These are phyloP conservation scores for Aspergillus japonicus DNA, from an alignment of 2,329 filamentous ascomycete species.

Conservation along the genomic window DNA sequence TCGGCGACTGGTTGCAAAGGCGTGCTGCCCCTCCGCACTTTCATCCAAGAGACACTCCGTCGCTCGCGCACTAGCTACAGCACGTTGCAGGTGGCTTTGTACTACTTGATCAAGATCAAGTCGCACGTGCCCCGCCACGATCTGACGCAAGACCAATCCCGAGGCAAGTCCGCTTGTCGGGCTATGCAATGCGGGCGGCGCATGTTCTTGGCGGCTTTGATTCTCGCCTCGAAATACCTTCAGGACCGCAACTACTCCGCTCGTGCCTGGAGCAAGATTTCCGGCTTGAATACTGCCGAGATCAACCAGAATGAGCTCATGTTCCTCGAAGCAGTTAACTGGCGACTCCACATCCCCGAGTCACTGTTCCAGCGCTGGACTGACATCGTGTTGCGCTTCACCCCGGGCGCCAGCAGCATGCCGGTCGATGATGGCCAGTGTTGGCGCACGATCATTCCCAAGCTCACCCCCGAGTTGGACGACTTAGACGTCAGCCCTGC, in stretches of 20 bases:
- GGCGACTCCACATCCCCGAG: constrained; percentile 92
- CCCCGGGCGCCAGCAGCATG: constrained; percentile 55
- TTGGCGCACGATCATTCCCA: constrained; percentile 52
- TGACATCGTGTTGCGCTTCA: constrained; percentile 83
- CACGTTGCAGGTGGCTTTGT: constrained; percentile 92
- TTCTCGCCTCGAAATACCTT: constrained; percentile 94
- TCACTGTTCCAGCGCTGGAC: constrained; percentile 89
- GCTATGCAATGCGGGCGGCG: constrained; percentile 92
- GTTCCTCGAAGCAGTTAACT: constrained; percentile 85
- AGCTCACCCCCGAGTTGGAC: constrained; percentile 58
- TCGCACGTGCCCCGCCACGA: constrained; percentile 79
- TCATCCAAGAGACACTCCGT: constrained; percentile 95
- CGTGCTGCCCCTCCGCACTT: constrained; percentile 85
- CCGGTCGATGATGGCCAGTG: constrained; percentile 35
- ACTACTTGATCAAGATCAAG: constrained; percentile 94
- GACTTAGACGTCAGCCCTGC: constrained; percentile 42
- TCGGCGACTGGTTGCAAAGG: constrained; percentile 64
- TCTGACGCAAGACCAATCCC: constrained; percentile 80
- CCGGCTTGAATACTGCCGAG: constrained; percentile 85
- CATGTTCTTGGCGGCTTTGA: constrained; percentile 94
- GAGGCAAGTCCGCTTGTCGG: constrained; percentile 68
- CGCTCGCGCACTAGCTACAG: constrained; percentile 96
- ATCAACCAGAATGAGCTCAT: constrained; percentile 97
- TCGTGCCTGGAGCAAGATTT: constrained; percentile 98
- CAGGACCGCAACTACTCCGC: constrained; percentile 98